Evolutionary conservation across 202 grass and related monocot species (phyloP).

Genomic region (Carex sylvatica): DNA sequence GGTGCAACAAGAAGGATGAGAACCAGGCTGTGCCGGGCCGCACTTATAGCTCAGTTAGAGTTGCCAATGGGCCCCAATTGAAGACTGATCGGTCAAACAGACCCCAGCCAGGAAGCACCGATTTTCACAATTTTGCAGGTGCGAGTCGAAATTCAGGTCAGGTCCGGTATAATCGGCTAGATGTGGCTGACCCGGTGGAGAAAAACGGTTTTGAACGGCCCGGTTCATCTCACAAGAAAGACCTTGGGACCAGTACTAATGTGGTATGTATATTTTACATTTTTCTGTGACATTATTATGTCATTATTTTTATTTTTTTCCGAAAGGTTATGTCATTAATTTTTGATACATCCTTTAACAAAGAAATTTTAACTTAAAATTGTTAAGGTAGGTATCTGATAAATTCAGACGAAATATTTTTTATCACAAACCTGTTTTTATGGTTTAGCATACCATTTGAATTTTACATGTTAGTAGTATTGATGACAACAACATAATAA

Average conservation of each 20-base stretch:
- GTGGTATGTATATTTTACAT: conserved; percentile 10
- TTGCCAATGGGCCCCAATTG: conserved; percentile 36
- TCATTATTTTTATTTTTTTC: background rate
- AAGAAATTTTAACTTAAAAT: background rate
- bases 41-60: conserved; percentile 56
- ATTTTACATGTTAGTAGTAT: background rate
- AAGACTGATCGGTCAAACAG: conserved; percentile 33
- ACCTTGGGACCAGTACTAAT: conserved; percentile 27
- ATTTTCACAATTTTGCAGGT: conserved; percentile 42
- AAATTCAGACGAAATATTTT: background rate
- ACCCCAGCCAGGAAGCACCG: conserved; percentile 41
- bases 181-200: conserved; percentile 51
- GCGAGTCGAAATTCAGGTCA: conserved; percentile 38
- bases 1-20: conserved; percentile 41
- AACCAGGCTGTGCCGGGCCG: conserved; percentile 27
- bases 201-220: conserved; percentile 37
- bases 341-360: background rate
- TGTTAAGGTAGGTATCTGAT: background rate
- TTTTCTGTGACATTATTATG: background rate
- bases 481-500: background rate
- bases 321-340: background rate
- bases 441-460: background rate
- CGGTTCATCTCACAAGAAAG: conserved; percentile 41
- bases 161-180: conserved; percentile 59
- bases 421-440: background rate